Conservation (phyloP, 2,329 filamentous ascomycete species). For the Cladosporium sp. region DNA sequence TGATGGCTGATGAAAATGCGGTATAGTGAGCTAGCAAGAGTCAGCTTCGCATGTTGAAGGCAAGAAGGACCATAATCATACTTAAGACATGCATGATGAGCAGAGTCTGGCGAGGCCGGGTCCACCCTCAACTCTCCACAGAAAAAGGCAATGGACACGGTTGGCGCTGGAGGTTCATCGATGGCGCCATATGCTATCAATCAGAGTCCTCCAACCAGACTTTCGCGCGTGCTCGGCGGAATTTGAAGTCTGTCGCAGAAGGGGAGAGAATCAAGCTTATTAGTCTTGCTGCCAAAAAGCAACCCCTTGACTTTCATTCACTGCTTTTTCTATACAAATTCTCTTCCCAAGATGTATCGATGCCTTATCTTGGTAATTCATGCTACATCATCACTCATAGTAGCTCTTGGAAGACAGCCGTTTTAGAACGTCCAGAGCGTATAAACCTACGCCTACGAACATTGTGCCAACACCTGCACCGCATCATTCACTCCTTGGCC, state of each 20-base stretch:
- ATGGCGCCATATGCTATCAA: constrained; percentile 9
- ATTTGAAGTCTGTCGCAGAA: not conserved
- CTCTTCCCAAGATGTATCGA: too few relatives aligned
- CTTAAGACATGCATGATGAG: not conserved
- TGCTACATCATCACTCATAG: too few relatives aligned
- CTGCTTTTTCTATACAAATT: too few relatives aligned
- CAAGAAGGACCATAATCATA: not conserved
- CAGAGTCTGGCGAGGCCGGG: not conserved
- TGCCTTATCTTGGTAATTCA: too few relatives aligned
- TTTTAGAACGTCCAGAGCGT: too few relatives aligned
- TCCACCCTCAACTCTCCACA: constrained; percentile 4
- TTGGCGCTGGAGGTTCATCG: constrained; percentile 1
- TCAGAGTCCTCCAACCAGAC: not conserved
- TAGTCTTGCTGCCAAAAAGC: too few relatives aligned
- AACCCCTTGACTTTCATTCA: too few relatives aligned
- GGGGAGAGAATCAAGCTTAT: not conserved
- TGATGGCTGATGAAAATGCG: not conserved
- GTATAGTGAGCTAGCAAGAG: not conserved
- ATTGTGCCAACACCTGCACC: too few relatives aligned
- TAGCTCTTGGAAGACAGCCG: too few relatives aligned
- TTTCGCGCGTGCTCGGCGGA: not conserved
- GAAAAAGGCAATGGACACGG: constrained; percentile 2
- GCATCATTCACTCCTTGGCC: too few relatives aligned
- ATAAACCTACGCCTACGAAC: too few relatives aligned
- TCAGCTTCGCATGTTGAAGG: not conserved